These are phyloP conservation scores for Pichia sp. DNA, from an alignment of 1,139 yeast genomes.

Conservation along the genomic window DNA sequence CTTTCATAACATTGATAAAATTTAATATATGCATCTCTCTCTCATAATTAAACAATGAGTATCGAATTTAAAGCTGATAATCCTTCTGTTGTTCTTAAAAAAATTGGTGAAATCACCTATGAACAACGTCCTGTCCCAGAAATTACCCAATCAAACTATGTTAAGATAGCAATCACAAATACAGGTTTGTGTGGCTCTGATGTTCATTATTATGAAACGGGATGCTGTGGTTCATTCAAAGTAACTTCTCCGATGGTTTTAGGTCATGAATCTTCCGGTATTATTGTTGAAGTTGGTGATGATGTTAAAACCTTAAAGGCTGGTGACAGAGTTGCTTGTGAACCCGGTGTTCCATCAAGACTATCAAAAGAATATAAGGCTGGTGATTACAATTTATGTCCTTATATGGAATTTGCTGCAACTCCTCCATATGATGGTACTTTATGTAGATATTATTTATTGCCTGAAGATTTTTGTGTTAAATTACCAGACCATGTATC, in stretches of 20 bases:
- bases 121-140: conserved; percentile 64
- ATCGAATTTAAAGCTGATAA: conserved; percentile 30
- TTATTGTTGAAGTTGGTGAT: conserved; percentile 58
- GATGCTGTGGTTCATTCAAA: conserved; percentile 67
- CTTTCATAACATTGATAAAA: too few species aligned
- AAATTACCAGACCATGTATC: conserved; percentile 72
- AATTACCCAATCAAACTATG: conserved; percentile 57
- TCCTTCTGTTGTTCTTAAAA: conserved; percentile 66
- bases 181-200: conserved; percentile 91
- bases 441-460: conserved; percentile 58
- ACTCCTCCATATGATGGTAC: conserved; percentile 82
- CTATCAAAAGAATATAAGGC: conserved; percentile 65
- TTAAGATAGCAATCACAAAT: conserved; percentile 63
- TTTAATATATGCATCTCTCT: not conserved
- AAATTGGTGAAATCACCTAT: conserved; percentile 55
- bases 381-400: conserved; percentile 76
- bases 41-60: not conserved
- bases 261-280: conserved; percentile 47
- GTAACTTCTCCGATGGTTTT: conserved; percentile 39
- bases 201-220: conserved; percentile 76
- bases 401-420: conserved; percentile 81
- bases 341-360: conserved; percentile 75
- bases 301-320: conserved; percentile 54
- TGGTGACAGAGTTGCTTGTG: conserved; percentile 82
- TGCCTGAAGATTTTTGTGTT: conserved; percentile 81